Percentiles rank a stretch among this genome's conserved stretches.
These are phyloP conservation scores for Amaranthus palmeri DNA, from an alignment of 148 eudicot genomes.

Conservation along the genomic window DNA sequence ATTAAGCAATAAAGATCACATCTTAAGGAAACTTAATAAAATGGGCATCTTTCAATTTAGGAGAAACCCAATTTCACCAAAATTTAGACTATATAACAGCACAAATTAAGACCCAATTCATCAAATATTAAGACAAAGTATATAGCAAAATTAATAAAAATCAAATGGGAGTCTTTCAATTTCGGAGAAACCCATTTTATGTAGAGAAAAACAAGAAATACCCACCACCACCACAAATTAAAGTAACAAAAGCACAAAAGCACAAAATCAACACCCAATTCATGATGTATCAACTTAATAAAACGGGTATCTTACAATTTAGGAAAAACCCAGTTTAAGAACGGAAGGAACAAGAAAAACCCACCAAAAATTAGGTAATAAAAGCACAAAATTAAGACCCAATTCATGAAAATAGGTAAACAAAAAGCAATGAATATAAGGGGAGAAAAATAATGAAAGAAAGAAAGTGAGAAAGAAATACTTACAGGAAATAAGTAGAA, in stretches of 20 bases:
- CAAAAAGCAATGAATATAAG: neutral
- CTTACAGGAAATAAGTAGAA: constrained; percentile 16
- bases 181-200: too few relatives aligned
- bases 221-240: too few relatives aligned
- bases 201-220: too few relatives aligned
- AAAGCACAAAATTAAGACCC: constrained; percentile 24
- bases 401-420: constrained; percentile 4
- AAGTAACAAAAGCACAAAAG: too few relatives aligned
- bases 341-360: neutral
- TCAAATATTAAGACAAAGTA: neutral
- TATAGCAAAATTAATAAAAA: neutral
- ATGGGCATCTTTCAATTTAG: neutral
- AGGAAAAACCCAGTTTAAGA: neutral
- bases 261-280: too few relatives aligned
- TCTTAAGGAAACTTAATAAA: neutral
- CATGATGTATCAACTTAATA: too few relatives aligned
- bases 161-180: neutral
- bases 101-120: too few relatives aligned
- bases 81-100: too few relatives aligned
- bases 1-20: neutral
- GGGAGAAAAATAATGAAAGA: neutral
- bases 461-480: constrained; percentile 27
- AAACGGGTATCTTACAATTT: too few relatives aligned
- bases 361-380: constrained; percentile 27
- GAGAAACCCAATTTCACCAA: neutral